Conservation (phyloP, 345 rosid genomes). For the Linum trigynum region DNA sequence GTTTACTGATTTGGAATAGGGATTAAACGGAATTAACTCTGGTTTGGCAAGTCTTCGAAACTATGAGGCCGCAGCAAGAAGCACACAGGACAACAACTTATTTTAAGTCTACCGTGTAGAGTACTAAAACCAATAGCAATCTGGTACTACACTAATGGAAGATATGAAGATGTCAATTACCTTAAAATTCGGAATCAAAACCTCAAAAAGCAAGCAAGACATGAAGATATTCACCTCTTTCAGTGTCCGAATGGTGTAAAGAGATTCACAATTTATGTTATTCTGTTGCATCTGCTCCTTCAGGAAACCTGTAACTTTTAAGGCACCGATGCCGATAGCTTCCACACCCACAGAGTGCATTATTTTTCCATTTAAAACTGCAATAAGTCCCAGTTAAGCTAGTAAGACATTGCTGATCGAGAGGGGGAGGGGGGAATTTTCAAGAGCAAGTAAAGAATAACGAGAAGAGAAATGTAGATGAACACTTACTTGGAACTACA, state of each 20-base stretch:
- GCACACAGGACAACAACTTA: too few species aligned
- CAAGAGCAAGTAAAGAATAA: background rate
- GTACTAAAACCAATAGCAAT: too few species aligned
- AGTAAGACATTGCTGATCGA: too few species aligned
- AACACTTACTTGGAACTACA: constrained; percentile 70
- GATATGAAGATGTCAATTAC: too few species aligned
- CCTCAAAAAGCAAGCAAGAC: background rate
- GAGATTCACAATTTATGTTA: constrained; percentile 52
- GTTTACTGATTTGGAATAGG: background rate
- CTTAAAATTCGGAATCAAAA: background rate
- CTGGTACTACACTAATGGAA: too few species aligned
- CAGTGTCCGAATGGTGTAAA: constrained; percentile 69
- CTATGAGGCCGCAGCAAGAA: too few species aligned
- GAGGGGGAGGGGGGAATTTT: background rate
- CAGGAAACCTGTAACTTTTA: constrained; percentile 79
- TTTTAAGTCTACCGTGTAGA: too few species aligned
- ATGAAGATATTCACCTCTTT: constrained; percentile 55
- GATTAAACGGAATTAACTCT: too few species aligned
- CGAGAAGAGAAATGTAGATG: background rate
- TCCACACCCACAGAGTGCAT: constrained; percentile 89
- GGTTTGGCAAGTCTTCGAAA: too few species aligned
- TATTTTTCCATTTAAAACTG: constrained; percentile 87
- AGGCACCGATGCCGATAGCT: constrained; percentile 68
- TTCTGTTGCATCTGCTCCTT: constrained; percentile 74
- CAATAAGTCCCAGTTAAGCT: constrained; percentile 12